A percentile compares a stretch with the other conserved stretches of the same genome.
Evolutionary conservation across 371 early-diverging fungal genomes (phyloP).

Genomic region (Zopfochytrium polystomum): DNA sequence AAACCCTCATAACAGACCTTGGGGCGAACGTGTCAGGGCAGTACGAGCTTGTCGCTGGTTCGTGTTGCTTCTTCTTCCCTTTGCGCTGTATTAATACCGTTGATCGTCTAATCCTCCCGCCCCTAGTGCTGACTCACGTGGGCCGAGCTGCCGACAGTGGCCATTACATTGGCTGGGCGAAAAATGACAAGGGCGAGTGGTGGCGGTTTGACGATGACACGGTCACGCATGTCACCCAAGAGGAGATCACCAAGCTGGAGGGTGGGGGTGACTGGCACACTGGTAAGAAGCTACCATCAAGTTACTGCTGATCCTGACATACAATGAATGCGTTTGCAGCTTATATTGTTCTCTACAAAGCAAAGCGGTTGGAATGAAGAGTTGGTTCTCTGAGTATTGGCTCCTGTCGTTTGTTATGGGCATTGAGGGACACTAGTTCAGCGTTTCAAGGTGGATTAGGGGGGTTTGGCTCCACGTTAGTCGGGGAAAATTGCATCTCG

Average conservation of each 20-base stretch:
- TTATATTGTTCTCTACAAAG: constrained; percentile 33
- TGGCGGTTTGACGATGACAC: constrained; percentile 94
- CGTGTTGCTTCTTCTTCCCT: constrained; percentile 85
- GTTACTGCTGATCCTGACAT: background rate
- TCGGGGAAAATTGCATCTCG: too few species aligned
- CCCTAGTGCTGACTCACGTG: too few species aligned
- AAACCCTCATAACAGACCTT: constrained; percentile 69
- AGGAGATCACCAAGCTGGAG: constrained; percentile 86
- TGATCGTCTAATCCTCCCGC: too few species aligned
- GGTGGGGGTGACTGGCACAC: constrained; percentile 74
- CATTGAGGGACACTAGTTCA: too few species aligned
- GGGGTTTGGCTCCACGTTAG: too few species aligned
- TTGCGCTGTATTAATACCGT: constrained; percentile 75
- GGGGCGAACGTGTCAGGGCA: constrained; percentile 62
- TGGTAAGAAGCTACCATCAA: constrained; percentile 13
- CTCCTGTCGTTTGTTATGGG: too few species aligned
- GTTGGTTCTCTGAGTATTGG: too few species aligned
- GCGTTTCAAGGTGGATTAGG: too few species aligned
- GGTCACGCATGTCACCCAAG: constrained; percentile 76
- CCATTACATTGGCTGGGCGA: constrained; percentile 73
- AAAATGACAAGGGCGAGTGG: constrained; percentile 40
- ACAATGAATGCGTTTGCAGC: constrained; percentile 20
- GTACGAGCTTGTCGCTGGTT: constrained; percentile 60
- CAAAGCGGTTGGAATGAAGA: constrained; percentile 24
- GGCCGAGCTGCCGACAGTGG: too few species aligned